phyloP scores from a whole-genome alignment of 2,329 filamentous ascomycete genomes.

The Pseudocercospora fuligena region DNA sequence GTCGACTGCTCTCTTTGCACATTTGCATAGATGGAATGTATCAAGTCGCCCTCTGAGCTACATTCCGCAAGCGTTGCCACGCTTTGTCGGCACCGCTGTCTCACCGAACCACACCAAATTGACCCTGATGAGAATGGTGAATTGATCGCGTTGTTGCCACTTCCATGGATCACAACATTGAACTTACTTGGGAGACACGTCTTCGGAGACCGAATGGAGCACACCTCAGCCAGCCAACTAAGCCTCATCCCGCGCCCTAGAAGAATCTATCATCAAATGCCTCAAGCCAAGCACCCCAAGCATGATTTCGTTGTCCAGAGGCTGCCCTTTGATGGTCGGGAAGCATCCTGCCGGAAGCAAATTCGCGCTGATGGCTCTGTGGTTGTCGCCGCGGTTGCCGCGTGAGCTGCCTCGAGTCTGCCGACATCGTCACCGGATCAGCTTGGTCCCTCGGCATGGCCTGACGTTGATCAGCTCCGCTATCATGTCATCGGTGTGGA shows the following conservation, averaged over 20 bases:
- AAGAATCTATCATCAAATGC: background rate
- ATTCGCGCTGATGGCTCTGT: background rate
- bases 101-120: background rate
- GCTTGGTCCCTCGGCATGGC: background rate
- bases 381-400: background rate
- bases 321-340: background rate
- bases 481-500: background rate
- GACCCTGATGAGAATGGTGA: background rate
- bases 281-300: background rate
- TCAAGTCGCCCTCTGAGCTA: background rate
- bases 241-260: background rate
- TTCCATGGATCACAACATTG: background rate
- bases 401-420: background rate
- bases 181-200: background rate
- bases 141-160: background rate
- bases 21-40: background rate
- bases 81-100: background rate
- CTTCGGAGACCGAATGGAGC: background rate
- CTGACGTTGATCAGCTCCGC: background rate
- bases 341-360: background rate
- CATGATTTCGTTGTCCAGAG: background rate
- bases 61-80: background rate
- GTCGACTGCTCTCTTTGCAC: background rate
- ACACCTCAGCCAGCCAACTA: background rate
- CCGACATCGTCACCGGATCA: background rate